phyloP scores from a whole-genome alignment of 164 flowering plant species.

The Euptelea pleiosperma region DNA sequence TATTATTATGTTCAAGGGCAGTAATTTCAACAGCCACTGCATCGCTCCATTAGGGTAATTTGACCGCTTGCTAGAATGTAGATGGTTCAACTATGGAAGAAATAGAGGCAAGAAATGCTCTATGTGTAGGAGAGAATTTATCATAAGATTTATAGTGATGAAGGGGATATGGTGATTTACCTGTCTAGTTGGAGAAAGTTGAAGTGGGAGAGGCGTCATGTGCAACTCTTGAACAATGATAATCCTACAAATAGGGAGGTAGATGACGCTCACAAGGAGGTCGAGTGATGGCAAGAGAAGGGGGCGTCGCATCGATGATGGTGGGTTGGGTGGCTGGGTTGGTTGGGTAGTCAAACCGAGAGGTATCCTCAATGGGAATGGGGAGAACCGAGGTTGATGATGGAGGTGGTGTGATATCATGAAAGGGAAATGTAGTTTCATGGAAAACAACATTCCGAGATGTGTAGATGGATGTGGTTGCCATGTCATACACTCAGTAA shows the following conservation, averaged over 20 bases:
- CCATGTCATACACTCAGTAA: not conserved
- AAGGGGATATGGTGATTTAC: no score
- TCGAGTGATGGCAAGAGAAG: not conserved
- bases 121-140: no score
- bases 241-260: not conserved
- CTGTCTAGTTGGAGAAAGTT: not conserved
- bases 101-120: no score
- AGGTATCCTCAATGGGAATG: not conserved
- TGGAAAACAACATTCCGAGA: conserved; percentile 5
- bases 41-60: not conserved
- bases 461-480: not conserved
- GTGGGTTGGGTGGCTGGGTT: no score
- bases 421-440: not conserved
- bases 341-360: no score
- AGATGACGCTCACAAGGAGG: not conserved
- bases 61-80: not conserved
- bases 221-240: not conserved
- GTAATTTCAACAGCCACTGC: not conserved
- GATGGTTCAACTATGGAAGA: not conserved
- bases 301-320: no score
- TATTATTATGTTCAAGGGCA: not conserved
- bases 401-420: no score
- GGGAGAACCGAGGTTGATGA: no score
- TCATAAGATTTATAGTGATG: no score
- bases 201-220: no score